Evolutionary conservation across 176 grass and related monocot genomes (phyloP).

Genomic region (Dendrocalamus sinicus): DNA sequence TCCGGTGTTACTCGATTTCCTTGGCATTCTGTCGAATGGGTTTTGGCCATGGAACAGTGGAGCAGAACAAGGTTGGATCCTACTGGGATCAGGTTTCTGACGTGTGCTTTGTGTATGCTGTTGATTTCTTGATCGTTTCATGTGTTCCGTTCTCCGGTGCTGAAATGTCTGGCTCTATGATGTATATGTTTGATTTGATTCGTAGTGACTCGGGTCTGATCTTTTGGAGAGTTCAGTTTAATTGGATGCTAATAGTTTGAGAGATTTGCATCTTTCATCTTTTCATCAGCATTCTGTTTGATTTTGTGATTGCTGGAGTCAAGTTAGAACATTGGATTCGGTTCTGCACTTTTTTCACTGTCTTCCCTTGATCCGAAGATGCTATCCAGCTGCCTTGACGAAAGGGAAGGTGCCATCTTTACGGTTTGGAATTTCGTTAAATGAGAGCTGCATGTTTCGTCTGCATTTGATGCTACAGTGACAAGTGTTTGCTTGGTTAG

Average conservation of each 20-base stretch:
- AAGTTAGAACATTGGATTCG: constrained; percentile 40
- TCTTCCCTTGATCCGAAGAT: constrained; percentile 50
- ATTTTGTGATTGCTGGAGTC: constrained; percentile 5
- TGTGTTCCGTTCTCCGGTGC: background rate
- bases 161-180: constrained; percentile 29
- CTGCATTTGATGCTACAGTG: constrained; percentile 39
- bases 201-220: background rate
- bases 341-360: constrained; percentile 11
- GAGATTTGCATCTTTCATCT: constrained; percentile 14
- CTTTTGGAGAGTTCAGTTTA: background rate
- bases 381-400: constrained; percentile 33
- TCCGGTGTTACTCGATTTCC: background rate
- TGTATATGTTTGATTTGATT: constrained; percentile 23
- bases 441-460: constrained; percentile 13
- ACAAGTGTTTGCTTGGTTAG: background rate
- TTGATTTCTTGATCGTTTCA: background rate
- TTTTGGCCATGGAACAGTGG: background rate
- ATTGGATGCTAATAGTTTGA: background rate
- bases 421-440: constrained; percentile 39
- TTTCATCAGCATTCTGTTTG: background rate
- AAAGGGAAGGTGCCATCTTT: constrained; percentile 39
- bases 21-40: constrained; percentile 44
- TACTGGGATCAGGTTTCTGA: background rate
- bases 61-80: background rate
- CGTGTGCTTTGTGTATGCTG: background rate